Evolutionary conservation across 2,329 filamentous ascomycete genomes (phyloP), one percentile per base, ranked within the genome.

Genomic region (Colletotrichum neosansevieriae): DNA sequence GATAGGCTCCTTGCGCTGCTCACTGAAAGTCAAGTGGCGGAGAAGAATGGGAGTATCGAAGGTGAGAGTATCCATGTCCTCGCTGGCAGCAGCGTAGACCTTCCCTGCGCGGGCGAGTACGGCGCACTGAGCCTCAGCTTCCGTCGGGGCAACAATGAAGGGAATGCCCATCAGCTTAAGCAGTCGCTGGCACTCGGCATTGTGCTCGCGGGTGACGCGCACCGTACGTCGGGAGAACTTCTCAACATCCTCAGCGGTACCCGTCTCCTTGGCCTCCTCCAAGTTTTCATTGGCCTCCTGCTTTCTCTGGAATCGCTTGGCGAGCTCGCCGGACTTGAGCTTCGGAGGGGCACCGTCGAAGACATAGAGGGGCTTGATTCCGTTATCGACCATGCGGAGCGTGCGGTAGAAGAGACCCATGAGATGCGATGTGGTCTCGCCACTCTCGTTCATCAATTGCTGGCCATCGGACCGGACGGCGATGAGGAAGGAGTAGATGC

Each of bases 401-500:
- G 96, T 99, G 74, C 96, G 94, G 85, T 99, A 99, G 85, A 99
- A 99, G 90, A 99, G 95, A 76, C 96, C 96, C 94, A 99, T 98
- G 15, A 99, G 84, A 79, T 99, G 96, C 17, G 96, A 99, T 1
- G 96, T 99, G 2, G 96, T 99, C 80, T 98, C 94, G 76, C 96
- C 96, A 59, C 91, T 91, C 76, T 99, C 96, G 80, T 91, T 97
- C 87, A 91, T 98, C 75, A 99, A 91, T 81, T 98, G 94, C 79
- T 99, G 94, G 74, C 96, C 96, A 75, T 97, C 94, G 75, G 94
- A 98, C 74, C 96, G 94, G 63, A 99, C 96, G 57, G 96, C 96
- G 78, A 99, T 96, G 70, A 99, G 89, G 84, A 99, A 99, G 81
- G 93, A 97, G 86, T 99, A 99, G 76, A 99, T 94, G 82, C 93